Percentiles rank a stretch among this genome's conserved stretches.
Evolutionary conservation across 331 rosid species (phyloP).

Genomic region (Telfairia occidentalis): DNA sequence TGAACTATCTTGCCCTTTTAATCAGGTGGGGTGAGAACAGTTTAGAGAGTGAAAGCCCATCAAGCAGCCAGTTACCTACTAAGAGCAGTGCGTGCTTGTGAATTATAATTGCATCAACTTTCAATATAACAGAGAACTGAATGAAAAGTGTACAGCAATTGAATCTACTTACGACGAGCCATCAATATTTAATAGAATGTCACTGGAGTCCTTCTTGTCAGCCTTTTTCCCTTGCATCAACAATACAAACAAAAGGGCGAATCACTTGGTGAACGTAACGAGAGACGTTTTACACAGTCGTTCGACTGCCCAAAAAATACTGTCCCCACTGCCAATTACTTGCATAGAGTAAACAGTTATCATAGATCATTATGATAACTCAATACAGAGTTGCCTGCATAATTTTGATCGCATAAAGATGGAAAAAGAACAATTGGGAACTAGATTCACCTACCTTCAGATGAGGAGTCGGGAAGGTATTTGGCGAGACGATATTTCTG

Average conservation of each 20-base stretch:
- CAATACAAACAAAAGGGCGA: conserved; percentile 18
- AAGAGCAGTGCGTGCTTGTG: background rate
- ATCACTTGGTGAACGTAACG: conserved; percentile 1
- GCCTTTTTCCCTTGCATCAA: conserved; percentile 68
- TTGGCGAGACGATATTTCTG: conserved; percentile 98
- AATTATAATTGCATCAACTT: background rate
- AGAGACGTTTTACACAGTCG: background rate
- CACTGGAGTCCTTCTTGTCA: conserved; percentile 88
- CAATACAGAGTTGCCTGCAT: conserved; percentile 1
- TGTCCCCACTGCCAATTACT: no score
- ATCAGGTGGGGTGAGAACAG: background rate
- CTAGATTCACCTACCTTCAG: conserved; percentile 64
- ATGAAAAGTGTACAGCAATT: background rate
- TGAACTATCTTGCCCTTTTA: background rate
- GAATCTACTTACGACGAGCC: conserved; percentile 79
- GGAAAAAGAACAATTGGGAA: conserved; percentile 2
- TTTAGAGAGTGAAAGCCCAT: background rate
- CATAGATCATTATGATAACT: background rate
- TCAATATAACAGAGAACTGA: background rate
- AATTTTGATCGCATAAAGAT: background rate
- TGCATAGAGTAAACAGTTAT: background rate
- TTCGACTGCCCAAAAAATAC: no score
- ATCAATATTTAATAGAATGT: conserved; percentile 60
- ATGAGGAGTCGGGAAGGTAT: conserved; percentile 72
- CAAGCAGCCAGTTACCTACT: background rate